Base-by-base conservation (phyloP, 352 stramenopile genomes). In the Thalassiosira livingstoniorum region DNA sequence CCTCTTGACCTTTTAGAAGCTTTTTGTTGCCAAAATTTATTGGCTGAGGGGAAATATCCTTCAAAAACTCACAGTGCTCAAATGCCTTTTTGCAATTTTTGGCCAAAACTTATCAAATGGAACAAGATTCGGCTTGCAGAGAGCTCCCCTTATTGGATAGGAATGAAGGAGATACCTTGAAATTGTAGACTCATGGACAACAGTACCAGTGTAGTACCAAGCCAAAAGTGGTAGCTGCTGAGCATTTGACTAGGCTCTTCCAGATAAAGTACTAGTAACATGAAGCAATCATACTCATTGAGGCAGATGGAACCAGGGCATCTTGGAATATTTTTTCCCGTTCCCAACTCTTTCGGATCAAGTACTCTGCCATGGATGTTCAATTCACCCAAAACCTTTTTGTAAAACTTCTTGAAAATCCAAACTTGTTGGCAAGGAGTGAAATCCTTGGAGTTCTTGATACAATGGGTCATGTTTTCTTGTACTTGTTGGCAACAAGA, bases 81-180 rank as follows among this genome's bases (percentile, higher is more conserved):
- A 51, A 31, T 31, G 51, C 73, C n/a, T 31, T 66, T 15, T n/a
- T 18, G 23, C 18, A 32, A 47, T 75, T 81, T 67, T 54, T 21
- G 51, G 53, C 5, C 34, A 13, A 54, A 81, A 75, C 27, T 75
- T 75, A 31, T 81, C 74, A n/a, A 65, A 69, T 0, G 54, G 63
- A 51, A 75, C 43, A 45, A 81, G 37, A 60, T 68, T 81, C n/a
- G 74, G 74, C 54, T 37, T 43, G 15, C 11, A 2, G 21, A 81
- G 29, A n/a, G 23, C 43, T 2, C 10, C 55, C n/a, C 4, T 47
- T 25, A 63, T 45, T n/a, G n/a, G 55, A 53, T 72, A 79, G 2
- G 23, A 37, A 25, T 70, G 1, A n/a, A 37, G 7, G 27, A 79
- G 61, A 32, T 72, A 71, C 23, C 70, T 42, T 31, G 34, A 62